Conservation (phyloP, 148 eudicot species). For the Chenopodium quinoa region DNA sequence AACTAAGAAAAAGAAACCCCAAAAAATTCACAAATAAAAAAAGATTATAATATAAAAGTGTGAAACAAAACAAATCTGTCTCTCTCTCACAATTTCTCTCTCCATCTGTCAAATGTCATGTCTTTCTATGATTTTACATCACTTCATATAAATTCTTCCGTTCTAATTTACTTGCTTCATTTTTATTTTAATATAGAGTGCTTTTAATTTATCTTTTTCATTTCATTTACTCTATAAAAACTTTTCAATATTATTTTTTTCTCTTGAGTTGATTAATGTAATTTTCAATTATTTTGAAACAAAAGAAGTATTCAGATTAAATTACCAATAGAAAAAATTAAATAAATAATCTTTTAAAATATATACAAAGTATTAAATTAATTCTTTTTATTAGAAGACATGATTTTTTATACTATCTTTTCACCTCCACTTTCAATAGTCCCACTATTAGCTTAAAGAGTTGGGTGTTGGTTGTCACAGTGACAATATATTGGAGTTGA, state of each 20-base stretch:
- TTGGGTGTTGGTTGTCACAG: slow-evolving; percentile 69
- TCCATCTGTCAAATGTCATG: slow-evolving; percentile 26
- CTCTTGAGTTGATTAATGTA: no score
- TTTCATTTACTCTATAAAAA: no score
- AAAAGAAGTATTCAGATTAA: no score
- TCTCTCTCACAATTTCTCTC: slow-evolving; percentile 15
- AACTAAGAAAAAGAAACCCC: slow-evolving; percentile 25
- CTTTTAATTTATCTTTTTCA: no score
- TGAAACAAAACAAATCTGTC: neutral
- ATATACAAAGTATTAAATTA: neutral
- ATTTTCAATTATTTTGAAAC: no score
- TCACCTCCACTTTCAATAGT: slow-evolving; percentile 10
- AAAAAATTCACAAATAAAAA: neutral
- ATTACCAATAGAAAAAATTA: no score
- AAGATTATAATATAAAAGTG: neutral
- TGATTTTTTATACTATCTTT: slow-evolving; percentile 7
- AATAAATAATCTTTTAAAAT: neutral
- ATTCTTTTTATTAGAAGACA: neutral
- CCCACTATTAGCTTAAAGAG: slow-evolving; percentile 15
- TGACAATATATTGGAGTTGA: slow-evolving; percentile 63
- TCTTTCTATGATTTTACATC: slow-evolving; percentile 34
- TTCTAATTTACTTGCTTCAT: no score
- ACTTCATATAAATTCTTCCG: slow-evolving; percentile 23
- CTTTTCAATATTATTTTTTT: no score
- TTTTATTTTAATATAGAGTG: no score